phyloP scores from a whole-genome alignment of 2,329 filamentous ascomycete genomes.

The Nemania sp. region DNA sequence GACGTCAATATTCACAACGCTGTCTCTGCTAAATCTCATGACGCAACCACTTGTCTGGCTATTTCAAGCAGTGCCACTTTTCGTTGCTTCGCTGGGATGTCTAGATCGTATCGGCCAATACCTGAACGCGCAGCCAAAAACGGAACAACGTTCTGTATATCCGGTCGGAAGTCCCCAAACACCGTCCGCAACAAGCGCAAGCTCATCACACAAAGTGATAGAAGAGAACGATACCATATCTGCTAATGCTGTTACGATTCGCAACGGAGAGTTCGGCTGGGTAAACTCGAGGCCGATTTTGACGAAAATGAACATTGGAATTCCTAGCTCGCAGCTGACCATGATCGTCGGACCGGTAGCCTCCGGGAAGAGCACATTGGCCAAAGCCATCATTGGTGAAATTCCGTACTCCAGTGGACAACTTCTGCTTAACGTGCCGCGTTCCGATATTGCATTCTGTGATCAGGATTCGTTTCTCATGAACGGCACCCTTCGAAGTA shows the following conservation, averaged over 20 bases:
- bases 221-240: background rate
- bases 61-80: background rate
- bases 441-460: slow-evolving; percentile 52
- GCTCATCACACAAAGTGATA: background rate
- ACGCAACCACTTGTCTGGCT: background rate
- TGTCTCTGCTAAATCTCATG: background rate
- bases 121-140: background rate
- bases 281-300: background rate
- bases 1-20: background rate
- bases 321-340: slow-evolving; percentile 42
- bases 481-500: too few species aligned
- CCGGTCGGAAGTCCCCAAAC: background rate
- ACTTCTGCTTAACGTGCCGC: too few species aligned
- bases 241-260: background rate
- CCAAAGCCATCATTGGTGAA: slow-evolving; percentile 42
- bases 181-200: background rate
- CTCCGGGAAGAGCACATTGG: slow-evolving; percentile 47
- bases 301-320: slow-evolving; percentile 41
- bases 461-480: slow-evolving; percentile 56
- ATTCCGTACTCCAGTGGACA: too few species aligned
- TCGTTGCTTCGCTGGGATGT: background rate
- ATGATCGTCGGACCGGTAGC: slow-evolving; percentile 47
- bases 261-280: background rate
- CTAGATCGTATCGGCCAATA: background rate
- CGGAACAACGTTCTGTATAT: background rate